phyloP scores from a whole-genome alignment of 352 stramenopile genomes.

The Phytopythium oedochilum region DNA sequence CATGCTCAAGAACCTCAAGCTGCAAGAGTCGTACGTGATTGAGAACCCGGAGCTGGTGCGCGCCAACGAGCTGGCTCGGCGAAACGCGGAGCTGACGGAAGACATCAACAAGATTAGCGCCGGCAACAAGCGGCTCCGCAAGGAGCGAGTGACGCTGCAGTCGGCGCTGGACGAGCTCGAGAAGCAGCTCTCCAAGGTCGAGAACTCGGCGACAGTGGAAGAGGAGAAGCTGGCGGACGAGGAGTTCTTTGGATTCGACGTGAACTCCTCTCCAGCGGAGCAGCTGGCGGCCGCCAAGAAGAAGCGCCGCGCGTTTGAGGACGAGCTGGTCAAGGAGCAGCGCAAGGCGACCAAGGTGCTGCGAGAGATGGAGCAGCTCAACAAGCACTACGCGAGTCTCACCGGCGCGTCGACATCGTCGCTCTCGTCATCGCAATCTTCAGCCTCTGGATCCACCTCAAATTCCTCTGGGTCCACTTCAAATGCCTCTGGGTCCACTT shows the following conservation, averaged over 20 bases:
- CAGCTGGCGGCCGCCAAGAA: constrained; percentile 60
- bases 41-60: constrained; percentile 78
- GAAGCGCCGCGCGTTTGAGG: constrained; percentile 67
- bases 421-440: constrained; percentile 34
- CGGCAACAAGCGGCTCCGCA: constrained; percentile 79
- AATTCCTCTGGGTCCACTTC: constrained; percentile 14
- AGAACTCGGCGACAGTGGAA: constrained; percentile 37
- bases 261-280: constrained; percentile 41
- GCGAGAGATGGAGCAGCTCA: constrained; percentile 84
- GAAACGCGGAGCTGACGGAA: constrained; percentile 74
- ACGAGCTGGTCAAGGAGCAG: constrained; percentile 79
- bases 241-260: constrained; percentile 77
- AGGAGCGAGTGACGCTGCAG: constrained; percentile 72
- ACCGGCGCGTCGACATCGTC: constrained; percentile 22
- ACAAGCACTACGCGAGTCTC: constrained; percentile 58
- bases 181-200: constrained; percentile 56
- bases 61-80: constrained; percentile 66
- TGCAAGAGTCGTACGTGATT: constrained; percentile 62
- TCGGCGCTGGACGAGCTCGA: constrained; percentile 64
- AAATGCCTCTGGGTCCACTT: constrained; percentile 11
- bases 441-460: constrained; percentile 15
- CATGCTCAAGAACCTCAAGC: constrained; percentile 84
- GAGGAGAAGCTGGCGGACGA: constrained; percentile 66
- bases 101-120: constrained; percentile 83
- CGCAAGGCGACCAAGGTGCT: constrained; percentile 67